Conservation (phyloP, 2,329 filamentous ascomycete genomes). For the Nigrograna mackinnonii region DNA sequence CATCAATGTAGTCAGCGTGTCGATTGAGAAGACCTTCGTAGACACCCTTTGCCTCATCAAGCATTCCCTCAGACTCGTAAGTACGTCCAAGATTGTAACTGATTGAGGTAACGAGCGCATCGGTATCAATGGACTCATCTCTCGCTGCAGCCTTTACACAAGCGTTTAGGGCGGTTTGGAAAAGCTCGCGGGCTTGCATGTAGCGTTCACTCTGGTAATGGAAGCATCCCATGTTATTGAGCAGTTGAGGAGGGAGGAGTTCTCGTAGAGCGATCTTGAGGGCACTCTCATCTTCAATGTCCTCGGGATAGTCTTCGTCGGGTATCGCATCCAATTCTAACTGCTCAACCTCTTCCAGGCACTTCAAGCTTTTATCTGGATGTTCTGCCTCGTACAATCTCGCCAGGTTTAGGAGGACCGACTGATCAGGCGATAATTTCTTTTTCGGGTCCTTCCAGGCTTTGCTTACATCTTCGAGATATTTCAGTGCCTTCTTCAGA, state of each 20-base stretch:
- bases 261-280: conserved; percentile 69
- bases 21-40: conserved; percentile 85
- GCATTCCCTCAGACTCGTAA: conserved; percentile 82
- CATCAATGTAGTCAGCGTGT: conserved; percentile 91
- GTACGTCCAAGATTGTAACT: conserved; percentile 95
- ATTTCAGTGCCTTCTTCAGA: conserved; percentile 80
- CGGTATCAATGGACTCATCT: conserved; percentile 77
- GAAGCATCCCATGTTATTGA: conserved; percentile 98
- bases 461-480: conserved; percentile 81
- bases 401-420: conserved; percentile 88
- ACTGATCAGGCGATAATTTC: conserved; percentile 77
- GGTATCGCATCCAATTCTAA: conserved; percentile 81
- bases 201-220: conserved; percentile 86
- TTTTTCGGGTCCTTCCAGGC: conserved; percentile 95
- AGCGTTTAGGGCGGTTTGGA: conserved; percentile 87
- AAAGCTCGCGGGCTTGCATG: conserved; percentile 79
- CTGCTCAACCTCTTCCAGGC: conserved; percentile 88
- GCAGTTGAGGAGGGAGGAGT: conserved; percentile 80
- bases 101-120: conserved; percentile 92
- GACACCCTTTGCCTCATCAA: conserved; percentile 82
- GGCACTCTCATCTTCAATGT: conserved; percentile 44
- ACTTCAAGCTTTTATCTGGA: conserved; percentile 90
- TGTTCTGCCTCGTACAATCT: conserved; percentile 84
- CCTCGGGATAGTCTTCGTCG: conserved; percentile 69
- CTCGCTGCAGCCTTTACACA: conserved; percentile 81